A percentile compares a stretch with the other conserved stretches of the same genome.
Evolutionary conservation across 192 early-diverging fungal genomes (phyloP).

Genomic region (Coemansia sp.): DNA sequence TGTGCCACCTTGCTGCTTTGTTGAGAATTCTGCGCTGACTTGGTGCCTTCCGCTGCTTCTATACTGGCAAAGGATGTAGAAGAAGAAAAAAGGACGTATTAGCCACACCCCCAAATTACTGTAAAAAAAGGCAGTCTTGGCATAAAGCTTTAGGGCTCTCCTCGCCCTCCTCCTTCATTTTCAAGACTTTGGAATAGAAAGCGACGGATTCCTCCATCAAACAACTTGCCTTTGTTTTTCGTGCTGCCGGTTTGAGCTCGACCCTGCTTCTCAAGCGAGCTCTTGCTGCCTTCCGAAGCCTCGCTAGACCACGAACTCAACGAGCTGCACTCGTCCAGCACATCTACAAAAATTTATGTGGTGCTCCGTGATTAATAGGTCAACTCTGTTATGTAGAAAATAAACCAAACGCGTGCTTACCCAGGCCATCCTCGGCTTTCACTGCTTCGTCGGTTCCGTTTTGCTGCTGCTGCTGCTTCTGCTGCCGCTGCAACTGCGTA

Average conservation of each 20-base stretch:
- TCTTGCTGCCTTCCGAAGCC: background rate
- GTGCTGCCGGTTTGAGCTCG: background rate
- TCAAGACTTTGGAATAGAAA: too few relatives aligned
- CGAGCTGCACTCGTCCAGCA: conserved; percentile 31
- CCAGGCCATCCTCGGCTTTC: conserved; percentile 1
- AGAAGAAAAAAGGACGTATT: too few relatives aligned
- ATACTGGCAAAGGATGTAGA: too few relatives aligned
- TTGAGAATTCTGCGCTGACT: background rate
- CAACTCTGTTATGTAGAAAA: background rate
- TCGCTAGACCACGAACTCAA: conserved; percentile 31
- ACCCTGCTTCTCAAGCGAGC: background rate
- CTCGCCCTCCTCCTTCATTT: too few relatives aligned
- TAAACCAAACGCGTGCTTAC: conserved; percentile 19
- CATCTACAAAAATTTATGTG: conserved; percentile 1
- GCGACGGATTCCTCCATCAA: too few relatives aligned
- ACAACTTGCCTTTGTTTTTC: too few relatives aligned
- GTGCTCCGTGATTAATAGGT: too few relatives aligned
- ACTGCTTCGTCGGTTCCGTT: background rate
- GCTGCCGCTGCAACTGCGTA: conserved; percentile 35
- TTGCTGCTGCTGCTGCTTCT: conserved; percentile 8
- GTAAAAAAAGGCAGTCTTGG: too few relatives aligned
- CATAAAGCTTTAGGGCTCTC: too few relatives aligned
- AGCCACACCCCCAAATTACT: too few relatives aligned
- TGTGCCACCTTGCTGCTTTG: background rate
- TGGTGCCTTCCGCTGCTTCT: background rate